phyloP scores from a whole-genome alignment of 768 basidiomycete species.

The Daedaleopsis nitida region DNA sequence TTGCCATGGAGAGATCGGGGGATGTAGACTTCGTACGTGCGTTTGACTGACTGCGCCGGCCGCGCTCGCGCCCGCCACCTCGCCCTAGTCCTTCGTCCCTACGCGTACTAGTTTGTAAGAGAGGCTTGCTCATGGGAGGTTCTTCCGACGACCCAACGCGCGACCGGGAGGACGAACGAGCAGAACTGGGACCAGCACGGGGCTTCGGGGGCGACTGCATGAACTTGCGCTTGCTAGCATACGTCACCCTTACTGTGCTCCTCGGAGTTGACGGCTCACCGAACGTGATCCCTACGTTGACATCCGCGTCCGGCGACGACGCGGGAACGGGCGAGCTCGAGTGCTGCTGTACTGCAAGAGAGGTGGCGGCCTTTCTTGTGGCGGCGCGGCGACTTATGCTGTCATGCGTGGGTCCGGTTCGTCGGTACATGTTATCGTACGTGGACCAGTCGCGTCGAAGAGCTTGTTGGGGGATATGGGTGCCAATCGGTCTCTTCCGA shows the following conservation, averaged over 20 bases:
- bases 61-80: background rate
- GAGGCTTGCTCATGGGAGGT: background rate
- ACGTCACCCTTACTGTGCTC: constrained; percentile 20
- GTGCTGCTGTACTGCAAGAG: constrained; percentile 28
- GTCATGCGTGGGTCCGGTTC: background rate
- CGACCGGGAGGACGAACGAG: background rate
- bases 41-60: background rate
- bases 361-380: constrained; percentile 18
- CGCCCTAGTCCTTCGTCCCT: background rate
- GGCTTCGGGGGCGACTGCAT: constrained; percentile 10
- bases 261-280: constrained; percentile 24
- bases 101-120: background rate
- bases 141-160: background rate
- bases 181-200: background rate
- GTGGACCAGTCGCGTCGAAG: background rate
- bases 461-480: background rate
- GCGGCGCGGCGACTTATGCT: constrained; percentile 23
- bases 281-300: constrained; percentile 12
- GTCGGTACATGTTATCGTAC: constrained; percentile 4
- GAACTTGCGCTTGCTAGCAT: constrained; percentile 19
- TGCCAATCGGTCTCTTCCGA: background rate
- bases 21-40: background rate
- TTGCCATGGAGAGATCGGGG: background rate
- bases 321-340: constrained; percentile 21
- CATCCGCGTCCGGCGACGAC: constrained; percentile 16